phyloP scores from a whole-genome alignment of 1,284 basidiomycete species.

The Apiotrichum porosum region DNA sequence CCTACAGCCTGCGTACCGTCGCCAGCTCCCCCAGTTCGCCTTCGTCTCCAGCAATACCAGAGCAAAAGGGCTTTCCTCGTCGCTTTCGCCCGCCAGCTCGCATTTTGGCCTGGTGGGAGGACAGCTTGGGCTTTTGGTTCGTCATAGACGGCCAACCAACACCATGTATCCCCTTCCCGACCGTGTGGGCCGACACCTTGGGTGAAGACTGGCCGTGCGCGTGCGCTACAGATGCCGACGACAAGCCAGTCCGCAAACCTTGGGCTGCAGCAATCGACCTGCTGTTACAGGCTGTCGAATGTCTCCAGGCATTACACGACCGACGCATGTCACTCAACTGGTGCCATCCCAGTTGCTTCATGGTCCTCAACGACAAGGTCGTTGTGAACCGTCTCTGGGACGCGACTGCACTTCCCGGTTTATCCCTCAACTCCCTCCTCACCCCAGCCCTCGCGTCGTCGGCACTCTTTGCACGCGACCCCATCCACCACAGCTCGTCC shows the following conservation, averaged over 20 bases:
- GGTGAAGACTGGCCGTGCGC: constrained; percentile 1
- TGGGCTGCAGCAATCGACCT: constrained; percentile 25
- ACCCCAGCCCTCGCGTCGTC: constrained; percentile 9
- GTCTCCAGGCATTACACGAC: constrained; percentile 26
- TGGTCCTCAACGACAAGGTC: constrained; percentile 7
- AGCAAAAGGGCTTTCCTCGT: not conserved
- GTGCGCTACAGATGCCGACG: not conserved
- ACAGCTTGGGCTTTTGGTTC: constrained; percentile 29
- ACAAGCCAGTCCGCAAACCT: not conserved
- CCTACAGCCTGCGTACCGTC: not conserved
- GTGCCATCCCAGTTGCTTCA: constrained; percentile 28
- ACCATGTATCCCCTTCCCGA: not conserved
- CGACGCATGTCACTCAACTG: constrained; percentile 27
- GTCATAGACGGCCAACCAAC: constrained; percentile 7
- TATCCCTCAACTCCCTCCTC: constrained; percentile 9
- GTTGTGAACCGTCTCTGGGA: constrained; percentile 15
- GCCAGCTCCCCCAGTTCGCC: not conserved
- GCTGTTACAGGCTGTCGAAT: constrained; percentile 21
- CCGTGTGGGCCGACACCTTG: constrained; percentile 18
- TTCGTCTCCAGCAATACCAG: not conserved
- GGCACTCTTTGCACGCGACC: constrained; percentile 20
- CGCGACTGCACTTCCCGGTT: constrained; percentile 17
- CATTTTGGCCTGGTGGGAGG: constrained; percentile 37
- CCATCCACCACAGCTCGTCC: constrained; percentile 12
- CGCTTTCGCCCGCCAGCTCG: constrained; percentile 7